Conservation (phyloP, 768 basidiomycete species). For the Trametes elegans region DNA sequence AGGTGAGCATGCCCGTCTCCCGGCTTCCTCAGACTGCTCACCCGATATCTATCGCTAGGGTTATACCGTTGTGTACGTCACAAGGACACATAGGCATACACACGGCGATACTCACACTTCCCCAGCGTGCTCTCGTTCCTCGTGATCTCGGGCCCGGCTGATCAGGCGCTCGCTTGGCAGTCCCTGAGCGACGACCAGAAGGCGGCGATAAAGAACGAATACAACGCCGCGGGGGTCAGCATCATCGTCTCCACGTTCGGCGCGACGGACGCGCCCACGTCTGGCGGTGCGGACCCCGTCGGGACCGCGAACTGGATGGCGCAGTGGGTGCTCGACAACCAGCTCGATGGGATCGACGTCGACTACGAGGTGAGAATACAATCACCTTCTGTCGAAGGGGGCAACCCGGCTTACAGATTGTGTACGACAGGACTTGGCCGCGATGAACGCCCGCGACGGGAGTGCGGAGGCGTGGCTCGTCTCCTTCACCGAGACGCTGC, state of each 20-base stretch:
- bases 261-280: constrained; percentile 30
- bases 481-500: constrained; percentile 23
- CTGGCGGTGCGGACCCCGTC: constrained; percentile 30
- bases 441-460: constrained; percentile 21
- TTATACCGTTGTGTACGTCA: constrained; percentile 11
- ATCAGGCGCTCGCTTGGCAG: constrained; percentile 10
- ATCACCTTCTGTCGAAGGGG: no score
- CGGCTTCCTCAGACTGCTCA: background rate
- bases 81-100: background rate
- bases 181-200: constrained; percentile 7
- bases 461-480: constrained; percentile 24
- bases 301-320: constrained; percentile 34
- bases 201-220: constrained; percentile 21
- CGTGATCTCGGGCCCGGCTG: constrained; percentile 5
- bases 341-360: constrained; percentile 26
- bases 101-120: background rate
- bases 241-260: constrained; percentile 25
- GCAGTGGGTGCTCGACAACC: constrained; percentile 32
- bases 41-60: background rate
- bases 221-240: constrained; percentile 24
- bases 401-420: background rate
- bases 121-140: constrained; percentile 13
- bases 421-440: constrained; percentile 17
- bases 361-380: constrained; percentile 18
- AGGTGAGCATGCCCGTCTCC: background rate